Evolutionary conservation across 768 basidiomycete species (phyloP).

Genomic region (Lyophyllum atratum): DNA sequence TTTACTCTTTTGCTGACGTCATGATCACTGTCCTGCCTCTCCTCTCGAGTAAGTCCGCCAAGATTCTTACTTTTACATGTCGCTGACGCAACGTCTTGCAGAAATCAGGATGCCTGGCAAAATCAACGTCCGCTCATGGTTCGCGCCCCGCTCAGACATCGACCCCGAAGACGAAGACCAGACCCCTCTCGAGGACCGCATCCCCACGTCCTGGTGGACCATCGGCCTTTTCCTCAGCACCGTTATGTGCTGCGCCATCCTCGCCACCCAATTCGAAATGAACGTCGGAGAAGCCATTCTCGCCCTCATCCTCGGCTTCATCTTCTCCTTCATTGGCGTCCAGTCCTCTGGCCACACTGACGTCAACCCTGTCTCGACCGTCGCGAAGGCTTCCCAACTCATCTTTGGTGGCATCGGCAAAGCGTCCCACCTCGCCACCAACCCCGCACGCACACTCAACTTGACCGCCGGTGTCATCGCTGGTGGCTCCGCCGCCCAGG

Average conservation of each 20-base stretch:
- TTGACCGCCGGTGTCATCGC: constrained; percentile 55
- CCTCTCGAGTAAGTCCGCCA: constrained; percentile 24
- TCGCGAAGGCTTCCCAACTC: constrained; percentile 65
- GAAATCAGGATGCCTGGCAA: neutral
- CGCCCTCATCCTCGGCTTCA: constrained; percentile 57
- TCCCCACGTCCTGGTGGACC: constrained; percentile 58
- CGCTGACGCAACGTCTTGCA: neutral
- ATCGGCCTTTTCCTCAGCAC: constrained; percentile 48
- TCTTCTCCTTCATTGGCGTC: constrained; percentile 70
- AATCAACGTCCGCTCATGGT: constrained; percentile 2
- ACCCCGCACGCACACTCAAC: constrained; percentile 47
- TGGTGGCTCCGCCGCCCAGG: constrained; percentile 57
- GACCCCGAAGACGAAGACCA: constrained; percentile 49
- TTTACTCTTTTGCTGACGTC: constrained; percentile 61
- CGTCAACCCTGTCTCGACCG: constrained; percentile 61
- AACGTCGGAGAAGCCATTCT: constrained; percentile 61
- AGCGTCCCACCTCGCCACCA: constrained; percentile 34
- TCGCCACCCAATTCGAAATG: constrained; percentile 54
- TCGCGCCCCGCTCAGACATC: constrained; percentile 19
- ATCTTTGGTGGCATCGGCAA: constrained; percentile 65
- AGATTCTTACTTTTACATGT: neutral
- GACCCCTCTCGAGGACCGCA: constrained; percentile 54
- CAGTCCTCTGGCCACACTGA: constrained; percentile 62
- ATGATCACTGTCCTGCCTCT: constrained; percentile 40
- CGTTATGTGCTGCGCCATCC: constrained; percentile 52